Conservation (phyloP, 352 stramenopile genomes). For the Globisporangium echinulatum region DNA sequence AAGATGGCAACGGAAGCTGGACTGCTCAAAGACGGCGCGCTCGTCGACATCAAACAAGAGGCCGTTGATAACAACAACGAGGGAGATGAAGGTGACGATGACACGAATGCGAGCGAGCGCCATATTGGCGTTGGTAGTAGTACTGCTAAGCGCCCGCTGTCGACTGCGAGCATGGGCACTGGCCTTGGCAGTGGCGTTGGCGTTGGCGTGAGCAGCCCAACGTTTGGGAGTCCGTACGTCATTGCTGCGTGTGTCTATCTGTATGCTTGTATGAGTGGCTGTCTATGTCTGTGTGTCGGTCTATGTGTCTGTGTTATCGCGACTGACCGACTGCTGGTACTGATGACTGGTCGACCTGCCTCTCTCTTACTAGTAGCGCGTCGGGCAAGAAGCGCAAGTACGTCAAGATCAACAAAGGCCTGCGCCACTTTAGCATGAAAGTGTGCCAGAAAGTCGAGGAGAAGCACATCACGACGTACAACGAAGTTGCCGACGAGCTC, state of each 20-base stretch:
- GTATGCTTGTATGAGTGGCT: not conserved
- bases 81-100: not conserved
- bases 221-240: conserved; percentile 56
- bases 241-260: not conserved
- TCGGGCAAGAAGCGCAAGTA: conserved; percentile 76
- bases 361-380: conserved; percentile 17
- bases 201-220: conserved; percentile 26
- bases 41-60: conserved; percentile 57
- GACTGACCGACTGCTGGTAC: too few relatives aligned
- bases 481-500: conserved; percentile 93
- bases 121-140: too few relatives aligned
- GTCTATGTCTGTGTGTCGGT: not conserved
- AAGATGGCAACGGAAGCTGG: conserved; percentile 79
- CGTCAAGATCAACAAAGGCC: conserved; percentile 86
- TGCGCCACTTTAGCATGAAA: conserved; percentile 95
- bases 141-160: conserved; percentile 20
- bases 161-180: conserved; percentile 1
- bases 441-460: conserved; percentile 96
- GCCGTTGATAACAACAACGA: conserved; percentile 2
- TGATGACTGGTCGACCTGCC: not conserved
- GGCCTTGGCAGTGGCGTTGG: conserved; percentile 11
- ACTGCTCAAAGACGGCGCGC: conserved; percentile 63
- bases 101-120: not conserved
- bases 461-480: conserved; percentile 94
- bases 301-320: conserved; percentile 6